Percentiles rank a stretch among this genome's conserved stretches.
Evolutionary conservation across 2,329 filamentous ascomycete species (phyloP).

Genomic region (Phyllosticta citriasiana): DNA sequence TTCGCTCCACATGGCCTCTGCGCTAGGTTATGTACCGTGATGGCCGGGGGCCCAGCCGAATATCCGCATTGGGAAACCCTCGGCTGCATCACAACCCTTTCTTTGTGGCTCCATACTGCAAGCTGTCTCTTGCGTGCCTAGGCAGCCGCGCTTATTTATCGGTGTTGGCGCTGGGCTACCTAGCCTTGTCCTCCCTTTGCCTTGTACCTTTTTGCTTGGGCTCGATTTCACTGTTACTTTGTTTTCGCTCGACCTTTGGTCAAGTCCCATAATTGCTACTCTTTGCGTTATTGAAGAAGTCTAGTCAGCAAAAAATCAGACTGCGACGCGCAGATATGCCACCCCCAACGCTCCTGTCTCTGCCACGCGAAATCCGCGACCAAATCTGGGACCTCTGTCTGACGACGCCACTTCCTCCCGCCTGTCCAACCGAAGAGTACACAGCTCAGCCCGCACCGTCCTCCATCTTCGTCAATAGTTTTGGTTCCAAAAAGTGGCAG

Average conservation of each 20-base stretch:
- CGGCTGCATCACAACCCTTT: not conserved
- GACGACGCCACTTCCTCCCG: not conserved
- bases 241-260: not conserved
- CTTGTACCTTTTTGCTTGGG: not conserved
- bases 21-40: not conserved
- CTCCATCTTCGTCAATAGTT: not conserved
- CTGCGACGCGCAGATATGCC: not conserved
- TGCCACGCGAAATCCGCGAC: constrained; percentile 6
- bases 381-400: constrained; percentile 2
- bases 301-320: not conserved
- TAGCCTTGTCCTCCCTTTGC: not conserved
- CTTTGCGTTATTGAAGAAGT: not conserved
- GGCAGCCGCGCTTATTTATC: not conserved
- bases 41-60: not conserved
- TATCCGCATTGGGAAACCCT: not conserved
- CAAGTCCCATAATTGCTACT: not conserved
- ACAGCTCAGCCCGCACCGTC: not conserved
- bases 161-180: not conserved
- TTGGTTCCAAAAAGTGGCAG: not conserved
- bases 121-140: not conserved
- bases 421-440: not conserved
- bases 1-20: not conserved
- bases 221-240: not conserved
- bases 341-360: not conserved
- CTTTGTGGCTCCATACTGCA: not conserved